A percentile compares a stretch with the other conserved stretches of the same genome.
These are phyloP conservation scores for Murraya koenigii DNA, from an alignment of 345 rosid species.

Conservation along the genomic window DNA sequence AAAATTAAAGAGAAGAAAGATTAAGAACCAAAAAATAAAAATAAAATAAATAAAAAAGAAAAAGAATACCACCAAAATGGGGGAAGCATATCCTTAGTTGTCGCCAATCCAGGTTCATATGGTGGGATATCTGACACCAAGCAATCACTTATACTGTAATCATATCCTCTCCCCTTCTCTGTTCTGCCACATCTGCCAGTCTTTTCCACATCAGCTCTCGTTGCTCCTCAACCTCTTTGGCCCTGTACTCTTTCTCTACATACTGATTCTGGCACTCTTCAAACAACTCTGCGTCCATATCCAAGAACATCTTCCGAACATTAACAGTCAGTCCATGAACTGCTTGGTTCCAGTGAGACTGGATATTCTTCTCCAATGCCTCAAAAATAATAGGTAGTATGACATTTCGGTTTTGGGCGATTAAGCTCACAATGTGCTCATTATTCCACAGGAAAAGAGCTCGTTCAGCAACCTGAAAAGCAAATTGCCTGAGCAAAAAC, in stretches of 20 bases:
- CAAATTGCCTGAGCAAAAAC: constrained; percentile 16
- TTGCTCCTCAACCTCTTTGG: constrained; percentile 62
- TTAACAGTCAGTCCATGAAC: constrained; percentile 79
- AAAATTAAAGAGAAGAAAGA: constrained; percentile 4
- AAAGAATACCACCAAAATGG: constrained; percentile 43
- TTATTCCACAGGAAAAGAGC: constrained; percentile 90
- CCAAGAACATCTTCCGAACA: constrained; percentile 78
- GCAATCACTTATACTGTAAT: constrained; percentile 34
- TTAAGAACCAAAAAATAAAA: neutral
- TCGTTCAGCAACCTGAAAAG: constrained; percentile 82
- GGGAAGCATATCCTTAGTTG: constrained; percentile 12
- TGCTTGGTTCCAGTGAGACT: constrained; percentile 81
- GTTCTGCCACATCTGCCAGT: constrained; percentile 62
- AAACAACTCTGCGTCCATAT: constrained; percentile 76
- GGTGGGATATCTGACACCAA: constrained; percentile 9
- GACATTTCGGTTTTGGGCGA: constrained; percentile 66
- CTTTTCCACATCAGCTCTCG: constrained; percentile 75
- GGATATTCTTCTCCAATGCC: constrained; percentile 76
- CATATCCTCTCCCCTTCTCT: constrained; percentile 54
- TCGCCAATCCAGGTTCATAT: neutral
- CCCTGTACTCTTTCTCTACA: constrained; percentile 59
- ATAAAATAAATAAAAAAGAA: neutral
- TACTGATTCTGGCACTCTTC: constrained; percentile 69
- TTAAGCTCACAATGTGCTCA: constrained; percentile 74
- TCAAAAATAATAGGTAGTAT: constrained; percentile 70